Base-by-base conservation (phyloP, 805 yeast species). In the Kodamaea neixiangensis region DNA sequence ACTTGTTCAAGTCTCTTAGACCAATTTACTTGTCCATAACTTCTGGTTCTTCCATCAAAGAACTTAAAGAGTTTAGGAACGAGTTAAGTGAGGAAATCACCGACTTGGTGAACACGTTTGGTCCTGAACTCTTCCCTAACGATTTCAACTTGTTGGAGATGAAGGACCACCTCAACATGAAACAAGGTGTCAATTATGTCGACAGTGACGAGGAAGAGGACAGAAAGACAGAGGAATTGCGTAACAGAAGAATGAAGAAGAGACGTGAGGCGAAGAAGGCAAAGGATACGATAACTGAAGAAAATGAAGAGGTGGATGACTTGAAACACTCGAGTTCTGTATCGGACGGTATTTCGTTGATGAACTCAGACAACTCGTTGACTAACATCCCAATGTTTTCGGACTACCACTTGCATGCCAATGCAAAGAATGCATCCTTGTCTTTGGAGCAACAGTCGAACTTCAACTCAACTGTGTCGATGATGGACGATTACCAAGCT, bases 71-170 rank as follows among this genome's bases (percentile, higher is more conserved):
- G 21, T 76, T 81, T 46, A 77, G 98, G 55, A 71, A 72, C 38
- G 78, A 77, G 54, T 75, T 93, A 52, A 81, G 89, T 17, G 79
- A 76, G 54, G 85, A 87, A 50, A 88, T 94, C 51, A 89, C 97
- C 0, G 87, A 85, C 39, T 67, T 83, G 4, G 90, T 93, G 45
- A 90, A 92, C 64, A 82, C 79, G 41, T 79, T 85, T 51, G 98
- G 97, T 0, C 94, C 96, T 3, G 80, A 85, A 61, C 68, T 94
- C 49, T 92, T 84, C 76, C 93, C 96, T 3, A 65, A 71, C 41
- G 97, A 92, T 68, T 88, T 92, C 63, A 86, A 86, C 56, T 66
- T 81, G 52, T 66, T 78, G 47, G 79, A 79, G 50, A 65, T 76
- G 54, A 76, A 75, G 53, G 72, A 77, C 52, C 64, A 66, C 44